phyloP scores from a whole-genome alignment of 2,329 filamentous ascomycete genomes.

The Aspergillus novofumigatus region DNA sequence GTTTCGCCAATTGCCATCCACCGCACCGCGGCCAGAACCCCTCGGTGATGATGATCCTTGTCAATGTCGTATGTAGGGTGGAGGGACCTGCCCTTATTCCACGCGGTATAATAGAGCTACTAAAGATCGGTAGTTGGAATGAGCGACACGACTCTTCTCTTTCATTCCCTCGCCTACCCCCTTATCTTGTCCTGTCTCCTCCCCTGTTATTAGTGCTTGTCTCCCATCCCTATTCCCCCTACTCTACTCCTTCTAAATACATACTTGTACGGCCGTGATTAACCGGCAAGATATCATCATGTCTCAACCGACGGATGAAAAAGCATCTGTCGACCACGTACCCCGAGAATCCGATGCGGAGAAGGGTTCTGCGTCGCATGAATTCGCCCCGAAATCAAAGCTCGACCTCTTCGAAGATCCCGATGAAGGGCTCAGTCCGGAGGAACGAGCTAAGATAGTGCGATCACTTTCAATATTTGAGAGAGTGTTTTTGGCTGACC shows the following conservation, averaged over 20 bases:
- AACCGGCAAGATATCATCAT: conserved; percentile 4
- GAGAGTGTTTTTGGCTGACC: background rate
- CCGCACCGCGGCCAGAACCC: background rate
- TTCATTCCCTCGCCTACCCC: background rate
- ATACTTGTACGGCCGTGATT: background rate
- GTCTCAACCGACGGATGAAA: conserved; percentile 8
- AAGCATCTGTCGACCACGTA: conserved; percentile 6
- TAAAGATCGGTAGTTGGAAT: background rate
- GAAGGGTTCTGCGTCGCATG: conserved; percentile 7
- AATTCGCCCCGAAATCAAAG: conserved; percentile 5
- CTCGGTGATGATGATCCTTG: background rate
- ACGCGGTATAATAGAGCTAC: background rate
- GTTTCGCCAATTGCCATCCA: too few relatives aligned
- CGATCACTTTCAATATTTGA: conserved; percentile 18
- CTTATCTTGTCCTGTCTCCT: background rate
- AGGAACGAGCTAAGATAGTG: conserved; percentile 60
- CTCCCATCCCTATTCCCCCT: background rate
- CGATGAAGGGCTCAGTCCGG: conserved; percentile 61
- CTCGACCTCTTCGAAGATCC: conserved; percentile 44
- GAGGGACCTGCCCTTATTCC: background rate
- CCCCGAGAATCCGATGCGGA: conserved; percentile 19
- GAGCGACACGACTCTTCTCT: background rate
- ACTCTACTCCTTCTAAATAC: background rate
- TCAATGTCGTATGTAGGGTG: background rate
- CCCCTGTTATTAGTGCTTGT: background rate